These are phyloP conservation scores for Rosa persica DNA, from an alignment of 306 rosid genomes.

Conservation along the genomic window DNA sequence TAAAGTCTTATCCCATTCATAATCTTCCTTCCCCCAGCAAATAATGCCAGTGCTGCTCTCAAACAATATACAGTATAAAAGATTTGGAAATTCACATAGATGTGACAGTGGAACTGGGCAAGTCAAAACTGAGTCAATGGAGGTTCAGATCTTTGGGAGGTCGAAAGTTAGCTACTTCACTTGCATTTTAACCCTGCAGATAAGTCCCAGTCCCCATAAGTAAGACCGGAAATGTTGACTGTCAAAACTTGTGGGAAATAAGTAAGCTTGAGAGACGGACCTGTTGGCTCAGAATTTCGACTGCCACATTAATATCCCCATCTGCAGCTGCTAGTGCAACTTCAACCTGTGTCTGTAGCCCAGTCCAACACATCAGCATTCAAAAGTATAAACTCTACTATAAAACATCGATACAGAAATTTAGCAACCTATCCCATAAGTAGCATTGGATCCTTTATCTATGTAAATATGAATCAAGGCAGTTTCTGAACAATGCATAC, in stretches of 20 bases:
- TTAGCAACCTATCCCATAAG: neutral
- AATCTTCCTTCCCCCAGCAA: neutral
- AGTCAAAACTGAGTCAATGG: neutral
- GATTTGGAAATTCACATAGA: neutral
- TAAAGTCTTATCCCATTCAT: neutral
- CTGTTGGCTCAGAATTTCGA: constrained; percentile 98
- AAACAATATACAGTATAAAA: constrained; percentile 2
- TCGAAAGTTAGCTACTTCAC: neutral
- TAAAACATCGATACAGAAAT: neutral
- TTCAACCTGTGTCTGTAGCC: constrained; percentile 91
- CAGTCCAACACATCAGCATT: constrained; percentile 28
- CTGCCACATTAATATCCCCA: constrained; percentile 86
- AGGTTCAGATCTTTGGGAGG: neutral
- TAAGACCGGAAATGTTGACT: neutral
- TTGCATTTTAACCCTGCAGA: constrained; percentile 48
- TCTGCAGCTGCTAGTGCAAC: constrained; percentile 98
- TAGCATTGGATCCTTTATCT: neutral
- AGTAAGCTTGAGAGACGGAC: constrained; percentile 30
- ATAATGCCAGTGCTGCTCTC: neutral
- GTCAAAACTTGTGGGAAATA: neutral
- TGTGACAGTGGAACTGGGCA: neutral
- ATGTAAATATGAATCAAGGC: neutral
- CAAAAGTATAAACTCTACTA: neutral
- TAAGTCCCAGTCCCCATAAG: constrained; percentile 17
- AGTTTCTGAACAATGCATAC: neutral